Evolutionary conservation across 2,329 filamentous ascomycete species (phyloP), one percentile per base, ranked within the genome.

Genomic region (Pleomassaria siparia): DNA sequence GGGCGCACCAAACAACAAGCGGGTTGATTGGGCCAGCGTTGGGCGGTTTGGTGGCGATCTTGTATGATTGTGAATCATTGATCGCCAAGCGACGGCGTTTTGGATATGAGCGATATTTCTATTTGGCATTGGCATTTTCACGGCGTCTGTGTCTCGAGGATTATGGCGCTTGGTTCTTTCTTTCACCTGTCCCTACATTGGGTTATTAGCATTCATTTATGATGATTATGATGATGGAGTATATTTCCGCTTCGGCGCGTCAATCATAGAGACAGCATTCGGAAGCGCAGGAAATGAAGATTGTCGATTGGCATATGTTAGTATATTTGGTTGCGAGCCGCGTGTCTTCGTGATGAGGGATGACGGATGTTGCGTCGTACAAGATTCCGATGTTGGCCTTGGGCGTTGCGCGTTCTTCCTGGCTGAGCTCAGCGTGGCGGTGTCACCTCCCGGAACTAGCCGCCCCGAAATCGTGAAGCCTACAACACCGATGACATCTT

Each of bases 1-100:
- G 48, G 69, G 70, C 49, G 63, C 75, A 3, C 71, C 71, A 47
- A 74, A 76, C 37, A 68, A 65, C 22, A 73, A 71, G 55, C 72
- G 71, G 49, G 70, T 75, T 25, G 76, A 78, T 44, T 73, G 74
- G 64, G 72, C 76, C 32, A 78, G 74, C 37, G 75, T 79, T 25
- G 76, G 76, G 40, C 66, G 75, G 44, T 71, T 64, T 62, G 76
- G 76, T 24, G 76, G 76, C 16, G 76, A 78, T 60, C 63, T 65
- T 3, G 4, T 29, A 15, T 46, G 15, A 45, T 45, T 35, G 15
- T 20, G 24, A 24, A 3, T 40, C 40, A 15, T 39, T 18, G 25
- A 7, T 20, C 29, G 30, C 12, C 10, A 40, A 44, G 49, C 49
- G 44, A 47, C 20, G 47, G 47, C 43, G 47, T 50, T 54, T 50